Evolutionary conservation across 2,329 filamentous ascomycete species (phyloP).

Genomic region (Nannizzia gypsea): DNA sequence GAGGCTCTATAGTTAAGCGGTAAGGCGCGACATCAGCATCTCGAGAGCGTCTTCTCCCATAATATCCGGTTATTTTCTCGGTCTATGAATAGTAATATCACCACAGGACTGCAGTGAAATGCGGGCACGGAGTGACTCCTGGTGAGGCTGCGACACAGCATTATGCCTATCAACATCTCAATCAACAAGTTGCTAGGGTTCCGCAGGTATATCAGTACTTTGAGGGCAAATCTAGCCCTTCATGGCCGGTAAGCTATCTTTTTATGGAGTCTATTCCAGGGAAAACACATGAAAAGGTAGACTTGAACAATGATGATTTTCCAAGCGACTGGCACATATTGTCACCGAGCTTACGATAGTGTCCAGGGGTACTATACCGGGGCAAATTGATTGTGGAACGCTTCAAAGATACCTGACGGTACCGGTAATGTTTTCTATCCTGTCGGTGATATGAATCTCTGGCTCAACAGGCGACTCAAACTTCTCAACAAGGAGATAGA

Average conservation of each 20-base stretch:
- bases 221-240: constrained; percentile 6
- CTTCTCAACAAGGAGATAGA: constrained; percentile 16
- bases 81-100: constrained; percentile 12
- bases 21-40: too few relatives aligned
- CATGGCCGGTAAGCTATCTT: constrained; percentile 14
- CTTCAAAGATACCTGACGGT: constrained; percentile 15
- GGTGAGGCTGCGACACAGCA: constrained; percentile 13
- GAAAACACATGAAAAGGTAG: constrained; percentile 12
- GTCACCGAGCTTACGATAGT: constrained; percentile 13
- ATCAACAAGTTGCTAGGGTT: constrained; percentile 16
- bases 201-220: constrained; percentile 17
- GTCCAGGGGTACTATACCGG: constrained; percentile 8
- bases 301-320: constrained; percentile 11
- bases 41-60: too few relatives aligned
- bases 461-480: constrained; percentile 11
- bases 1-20: too few relatives aligned
- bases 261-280: constrained; percentile 20
- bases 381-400: constrained; percentile 14
- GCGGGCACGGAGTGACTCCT: constrained; percentile 13
- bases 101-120: constrained; percentile 15
- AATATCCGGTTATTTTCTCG: too few relatives aligned
- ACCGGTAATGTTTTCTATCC: constrained; percentile 9
- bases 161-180: constrained; percentile 14
- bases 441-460: constrained; percentile 10
- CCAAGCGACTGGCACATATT: constrained; percentile 13